phyloP scores from a whole-genome alignment of 2,329 filamentous ascomycete genomes.

The Pseudogymnoascus sp. region DNA sequence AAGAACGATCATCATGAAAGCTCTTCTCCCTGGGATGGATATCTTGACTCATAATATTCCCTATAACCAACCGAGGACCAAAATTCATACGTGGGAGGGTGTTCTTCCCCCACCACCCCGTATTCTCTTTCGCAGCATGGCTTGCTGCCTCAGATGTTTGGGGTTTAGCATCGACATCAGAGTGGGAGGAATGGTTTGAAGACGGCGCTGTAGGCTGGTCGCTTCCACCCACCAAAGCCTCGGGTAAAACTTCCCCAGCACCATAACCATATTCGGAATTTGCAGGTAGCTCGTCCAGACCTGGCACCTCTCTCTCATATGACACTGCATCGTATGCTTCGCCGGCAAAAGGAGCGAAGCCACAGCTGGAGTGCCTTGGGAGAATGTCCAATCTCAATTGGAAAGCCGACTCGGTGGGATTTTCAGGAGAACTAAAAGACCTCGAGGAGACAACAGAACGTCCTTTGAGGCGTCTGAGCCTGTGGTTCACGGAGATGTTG shows the following conservation, averaged over 20 bases:
- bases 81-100: neutral
- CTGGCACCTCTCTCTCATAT: slow-evolving; percentile 7
- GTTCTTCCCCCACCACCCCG: neutral
- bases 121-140: neutral
- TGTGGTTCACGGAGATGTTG: neutral
- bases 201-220: neutral
- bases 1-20: slow-evolving; percentile 23
- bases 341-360: neutral
- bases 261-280: neutral
- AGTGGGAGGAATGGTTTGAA: neutral
- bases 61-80: neutral
- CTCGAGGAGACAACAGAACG: neutral
- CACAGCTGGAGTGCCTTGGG: neutral
- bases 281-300: neutral
- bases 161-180: neutral
- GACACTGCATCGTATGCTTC: slow-evolving; percentile 5
- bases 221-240: neutral
- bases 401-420: neutral
- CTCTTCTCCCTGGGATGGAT: slow-evolving; percentile 14
- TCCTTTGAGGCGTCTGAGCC: neutral
- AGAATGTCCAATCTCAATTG: neutral
- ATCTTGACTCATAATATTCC: slow-evolving; percentile 2
- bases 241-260: neutral
- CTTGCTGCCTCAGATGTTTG: neutral
- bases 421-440: neutral